phyloP scores from a whole-genome alignment of 1,284 basidiomycete genomes.

The Ceratorhiza oryzae-sativae region DNA sequence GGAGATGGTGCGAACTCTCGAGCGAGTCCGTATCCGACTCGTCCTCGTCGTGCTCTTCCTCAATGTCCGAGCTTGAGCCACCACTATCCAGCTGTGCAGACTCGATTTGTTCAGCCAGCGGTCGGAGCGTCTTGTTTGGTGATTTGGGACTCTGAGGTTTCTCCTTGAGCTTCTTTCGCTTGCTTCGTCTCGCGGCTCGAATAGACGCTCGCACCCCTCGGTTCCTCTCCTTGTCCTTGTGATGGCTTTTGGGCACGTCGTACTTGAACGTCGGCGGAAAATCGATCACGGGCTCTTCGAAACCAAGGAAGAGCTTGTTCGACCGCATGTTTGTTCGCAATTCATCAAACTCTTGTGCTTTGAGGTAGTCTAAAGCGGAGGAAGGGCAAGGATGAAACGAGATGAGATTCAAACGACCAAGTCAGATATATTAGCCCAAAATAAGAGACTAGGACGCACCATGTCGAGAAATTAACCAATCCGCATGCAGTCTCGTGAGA shows the following conservation, averaged over 20 bases:
- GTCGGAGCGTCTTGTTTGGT: slow-evolving; percentile 2
- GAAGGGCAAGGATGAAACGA: slow-evolving; percentile 16
- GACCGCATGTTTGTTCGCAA: slow-evolving; percentile 51
- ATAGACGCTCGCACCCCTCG: slow-evolving; percentile 25
- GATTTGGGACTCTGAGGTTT: neutral
- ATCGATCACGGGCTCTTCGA: slow-evolving; percentile 49
- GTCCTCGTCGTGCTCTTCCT: slow-evolving; percentile 38
- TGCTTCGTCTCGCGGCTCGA: slow-evolving; percentile 11
- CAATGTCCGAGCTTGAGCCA: slow-evolving; percentile 27
- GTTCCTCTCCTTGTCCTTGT: neutral
- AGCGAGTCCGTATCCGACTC: slow-evolving; percentile 40
- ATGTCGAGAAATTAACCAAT: slow-evolving; percentile 53
- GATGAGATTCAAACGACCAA: too few species aligned
- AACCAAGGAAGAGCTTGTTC: slow-evolving; percentile 48
- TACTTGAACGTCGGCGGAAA: slow-evolving; percentile 53
- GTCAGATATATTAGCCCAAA: too few species aligned
- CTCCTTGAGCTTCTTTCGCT: slow-evolving; percentile 20
- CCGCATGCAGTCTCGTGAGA: slow-evolving; percentile 50
- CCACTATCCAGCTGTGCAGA: slow-evolving; percentile 5
- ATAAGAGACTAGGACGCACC: slow-evolving; percentile 40
- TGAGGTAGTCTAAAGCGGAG: slow-evolving; percentile 39
- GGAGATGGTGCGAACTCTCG: slow-evolving; percentile 3
- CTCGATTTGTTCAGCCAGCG: slow-evolving; percentile 14
- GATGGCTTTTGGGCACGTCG: slow-evolving; percentile 48
- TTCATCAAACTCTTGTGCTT: slow-evolving; percentile 52